phyloP scores from a whole-genome alignment of 495 filamentous ascomycete species.

The Lasiosphaeria ovina region DNA sequence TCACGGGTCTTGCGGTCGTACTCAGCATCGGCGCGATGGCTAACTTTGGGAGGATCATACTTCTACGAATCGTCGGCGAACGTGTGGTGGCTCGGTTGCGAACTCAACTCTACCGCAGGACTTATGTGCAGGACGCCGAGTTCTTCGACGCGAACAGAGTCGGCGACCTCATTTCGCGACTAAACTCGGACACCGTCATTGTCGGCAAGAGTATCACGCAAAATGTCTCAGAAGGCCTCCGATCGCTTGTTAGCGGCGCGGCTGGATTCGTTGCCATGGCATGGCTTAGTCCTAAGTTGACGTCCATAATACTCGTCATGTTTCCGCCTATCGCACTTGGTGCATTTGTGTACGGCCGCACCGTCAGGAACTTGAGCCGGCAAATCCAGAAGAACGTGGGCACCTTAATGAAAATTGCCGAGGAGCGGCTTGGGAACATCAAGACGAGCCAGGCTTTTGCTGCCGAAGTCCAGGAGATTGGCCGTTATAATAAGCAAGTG shows the following conservation, averaged over 20 bases:
- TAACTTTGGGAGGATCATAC: conserved; percentile 91
- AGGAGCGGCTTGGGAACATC: conserved; percentile 92
- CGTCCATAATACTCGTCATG: conserved; percentile 77
- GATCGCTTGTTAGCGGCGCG: conserved; percentile 79
- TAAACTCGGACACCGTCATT: conserved; percentile 94
- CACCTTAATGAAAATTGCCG: conserved; percentile 89
- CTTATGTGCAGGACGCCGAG: conserved; percentile 92
- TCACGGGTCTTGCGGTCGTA: conserved; percentile 36
- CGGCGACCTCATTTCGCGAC: conserved; percentile 90
- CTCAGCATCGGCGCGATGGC: conserved; percentile 51
- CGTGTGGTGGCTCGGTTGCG: conserved; percentile 86
- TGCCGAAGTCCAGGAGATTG: conserved; percentile 85
- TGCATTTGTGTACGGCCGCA: conserved; percentile 85
- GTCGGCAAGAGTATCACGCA: conserved; percentile 98
- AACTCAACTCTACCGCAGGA: conserved; percentile 84
- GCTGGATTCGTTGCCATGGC: conserved; percentile 90
- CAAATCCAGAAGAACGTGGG: conserved; percentile 92
- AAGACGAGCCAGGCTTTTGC: conserved; percentile 94
- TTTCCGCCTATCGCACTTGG: conserved; percentile 90
- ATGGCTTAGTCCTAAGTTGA: conserved; percentile 88
- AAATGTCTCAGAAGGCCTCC: conserved; percentile 90
- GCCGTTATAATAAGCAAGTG: conserved; percentile 86
- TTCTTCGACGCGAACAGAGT: conserved; percentile 98
- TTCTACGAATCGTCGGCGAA: conserved; percentile 93
- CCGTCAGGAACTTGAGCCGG: conserved; percentile 81